These are phyloP conservation scores for Cryptococcus sp. DNA, from an alignment of 1,284 basidiomycete genomes.

Conservation along the genomic window DNA sequence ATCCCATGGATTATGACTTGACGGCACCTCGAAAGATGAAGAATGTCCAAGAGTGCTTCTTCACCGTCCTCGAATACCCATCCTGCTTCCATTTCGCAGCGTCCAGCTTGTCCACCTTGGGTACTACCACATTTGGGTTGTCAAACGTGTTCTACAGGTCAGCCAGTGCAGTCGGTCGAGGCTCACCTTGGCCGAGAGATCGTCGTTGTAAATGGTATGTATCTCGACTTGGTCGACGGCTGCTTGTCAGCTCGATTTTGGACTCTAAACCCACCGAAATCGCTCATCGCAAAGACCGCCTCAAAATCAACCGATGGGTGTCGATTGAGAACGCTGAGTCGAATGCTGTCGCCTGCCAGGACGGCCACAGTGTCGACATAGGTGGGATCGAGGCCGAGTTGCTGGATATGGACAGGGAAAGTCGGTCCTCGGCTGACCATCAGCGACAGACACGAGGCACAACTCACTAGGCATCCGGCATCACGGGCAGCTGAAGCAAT, in stretches of 20 bases:
- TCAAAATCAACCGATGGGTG: conserved; percentile 34
- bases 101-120: conserved; percentile 11
- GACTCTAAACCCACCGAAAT: neutral
- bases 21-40: conserved; percentile 25
- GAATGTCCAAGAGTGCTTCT: conserved; percentile 42
- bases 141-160: conserved; percentile 34
- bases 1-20: too few species aligned
- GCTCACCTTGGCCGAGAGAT: conserved; percentile 30
- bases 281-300: neutral
- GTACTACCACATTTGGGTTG: conserved; percentile 22
- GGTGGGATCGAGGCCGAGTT: conserved; percentile 19
- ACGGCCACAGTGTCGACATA: conserved; percentile 34
- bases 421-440: conserved; percentile 28
- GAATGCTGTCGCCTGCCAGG: conserved; percentile 15
- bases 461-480: conserved; percentile 33
- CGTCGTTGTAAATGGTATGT: conserved; percentile 37
- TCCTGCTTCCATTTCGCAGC: conserved; percentile 18
- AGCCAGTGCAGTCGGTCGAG: neutral
- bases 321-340: conserved; percentile 37
- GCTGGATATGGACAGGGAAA: conserved; percentile 33
- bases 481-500: conserved; percentile 21
- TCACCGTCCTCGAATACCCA: conserved; percentile 9
- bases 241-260: too few species aligned
- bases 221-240: conserved; percentile 21
- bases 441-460: neutral